Conservation (phyloP, 2,329 filamentous ascomycete genomes). For the Colletotrichum tofieldiae region DNA sequence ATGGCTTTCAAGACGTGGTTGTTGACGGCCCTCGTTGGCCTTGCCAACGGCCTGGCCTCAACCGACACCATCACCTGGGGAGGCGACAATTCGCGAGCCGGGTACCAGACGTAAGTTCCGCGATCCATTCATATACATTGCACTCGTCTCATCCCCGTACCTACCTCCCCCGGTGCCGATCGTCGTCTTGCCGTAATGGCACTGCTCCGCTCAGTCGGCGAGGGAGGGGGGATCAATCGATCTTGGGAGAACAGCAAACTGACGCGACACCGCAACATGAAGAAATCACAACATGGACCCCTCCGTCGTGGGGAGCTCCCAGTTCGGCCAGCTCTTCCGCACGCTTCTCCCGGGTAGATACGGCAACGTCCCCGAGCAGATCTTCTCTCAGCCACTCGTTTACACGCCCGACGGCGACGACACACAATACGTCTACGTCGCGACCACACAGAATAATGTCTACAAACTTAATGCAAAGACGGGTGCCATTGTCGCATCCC, state of each 20-base stretch:
- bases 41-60: conserved; percentile 55
- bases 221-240: background rate
- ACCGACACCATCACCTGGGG: conserved; percentile 74
- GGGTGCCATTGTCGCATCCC: conserved; percentile 63
- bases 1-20: conserved; percentile 41
- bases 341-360: conserved; percentile 68
- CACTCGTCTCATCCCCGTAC: background rate
- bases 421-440: conserved; percentile 69
- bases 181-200: background rate
- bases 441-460: conserved; percentile 72
- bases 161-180: background rate
- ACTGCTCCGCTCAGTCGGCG: conserved; percentile 5
- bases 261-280: background rate
- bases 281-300: conserved; percentile 76
- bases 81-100: conserved; percentile 68
- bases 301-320: conserved; percentile 66
- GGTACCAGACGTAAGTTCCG: conserved; percentile 66
- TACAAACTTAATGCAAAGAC: conserved; percentile 71
- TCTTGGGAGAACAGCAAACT: background rate
- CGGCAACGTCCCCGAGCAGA: conserved; percentile 64
- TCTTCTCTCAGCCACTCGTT: conserved; percentile 66
- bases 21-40: conserved; percentile 51
- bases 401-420: conserved; percentile 63
- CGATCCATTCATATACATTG: background rate
- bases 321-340: conserved; percentile 71